Base-by-base conservation (phyloP, 352 stramenopile species). In the Phytophthora sojae region DNA sequence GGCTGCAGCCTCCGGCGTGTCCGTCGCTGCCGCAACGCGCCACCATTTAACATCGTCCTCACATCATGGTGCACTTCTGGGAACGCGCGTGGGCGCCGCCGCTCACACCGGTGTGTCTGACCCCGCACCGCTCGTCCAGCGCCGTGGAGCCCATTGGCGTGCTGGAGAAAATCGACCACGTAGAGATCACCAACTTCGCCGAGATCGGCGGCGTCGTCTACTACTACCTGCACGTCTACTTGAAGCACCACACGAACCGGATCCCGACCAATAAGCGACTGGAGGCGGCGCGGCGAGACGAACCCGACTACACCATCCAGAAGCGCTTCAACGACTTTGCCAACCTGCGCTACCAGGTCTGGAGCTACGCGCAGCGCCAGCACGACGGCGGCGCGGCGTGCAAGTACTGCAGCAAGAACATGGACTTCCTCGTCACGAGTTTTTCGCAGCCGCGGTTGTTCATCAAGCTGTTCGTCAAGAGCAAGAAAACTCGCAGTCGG, bases 231-330 rank as follows among this genome's bases (percentile, higher is more conserved):
- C 80, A 83, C 59, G 75, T 91, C 19, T 91, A 80, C 21, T 64
- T 85, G 26, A 80, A 80, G 49, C 79, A 80, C 58, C 72, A 75
- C 37, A 79, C 58, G 37, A 77, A 81, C 54, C 61, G 57, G 42
- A 88, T 92, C 57, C 85, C 80, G 37, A 86, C 78, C n/a, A 82
- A 83, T 71, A 81, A 85, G 73, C 44, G 47, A 17, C 64, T 71
- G 25, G 63, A 62, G 8, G 49, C 65, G 17, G 49, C 54, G 69
- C 55, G 29, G 30, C 57, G 42, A 49, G 67, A 44, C 21, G 62
- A 64, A 49, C 80, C 80, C 3, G 80, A 88, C 61, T 85, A 83
- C 58, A 15, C 49, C 72, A 83, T 30, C 45, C 85, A 37, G 72
- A 88, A 62, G 73, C 80, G 80, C 1, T 88, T 85, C 52, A 80